Evolutionary conservation across 163 green algal genomes (phyloP), one percentile per base, ranked within the genome.

Genomic region (Chlamydomonas reinhardtii): DNA sequence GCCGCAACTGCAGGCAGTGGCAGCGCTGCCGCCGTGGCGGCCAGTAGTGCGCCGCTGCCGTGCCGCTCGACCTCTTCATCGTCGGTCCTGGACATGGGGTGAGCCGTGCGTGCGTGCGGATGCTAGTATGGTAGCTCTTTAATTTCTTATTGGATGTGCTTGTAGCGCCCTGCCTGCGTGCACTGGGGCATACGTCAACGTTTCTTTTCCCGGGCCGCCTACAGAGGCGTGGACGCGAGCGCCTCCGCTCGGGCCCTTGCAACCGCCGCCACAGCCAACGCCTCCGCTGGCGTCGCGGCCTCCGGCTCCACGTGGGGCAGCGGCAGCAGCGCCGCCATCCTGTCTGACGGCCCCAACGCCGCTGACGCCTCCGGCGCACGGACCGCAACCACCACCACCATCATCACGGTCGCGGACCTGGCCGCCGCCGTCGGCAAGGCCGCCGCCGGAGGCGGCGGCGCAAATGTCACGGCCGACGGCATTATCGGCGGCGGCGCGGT

Each of bases 11-110:
- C 27, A 1, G 43, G 43, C 12, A 68, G n/a, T n/a, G 54, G 52
- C 73, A 39, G 52, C 25, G 52, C 56, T 29, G 20, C 39, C 5
- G 31, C 19, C 2, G 74, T 34, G 1, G 52, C 52, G 5, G 8
- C 39, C 39, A 56, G 73, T 54, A 48, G 48, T 14, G 48, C 48
- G 48, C 48, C 48, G 48, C 6, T 56, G 48, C 48, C 48, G 17
- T 32, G 15, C 35, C 65, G 76, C 76, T 84, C 76, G 29, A 65
- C 64, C 0, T 84, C 76, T 6, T 84, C 74, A 12, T 68, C 64
- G 0, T 74, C 76, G 4, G 76, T 83, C 20, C 37, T 83, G 35
- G 76, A 83, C 62, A 68, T 74, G 24, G 24, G 35, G 76, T 83
- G 32, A 25, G 74, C 56, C 39, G 39, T 48, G n/a, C n/a, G 39